Conservation (phyloP, 1,284 basidiomycete species). For the Ustilago cynodontis region DNA sequence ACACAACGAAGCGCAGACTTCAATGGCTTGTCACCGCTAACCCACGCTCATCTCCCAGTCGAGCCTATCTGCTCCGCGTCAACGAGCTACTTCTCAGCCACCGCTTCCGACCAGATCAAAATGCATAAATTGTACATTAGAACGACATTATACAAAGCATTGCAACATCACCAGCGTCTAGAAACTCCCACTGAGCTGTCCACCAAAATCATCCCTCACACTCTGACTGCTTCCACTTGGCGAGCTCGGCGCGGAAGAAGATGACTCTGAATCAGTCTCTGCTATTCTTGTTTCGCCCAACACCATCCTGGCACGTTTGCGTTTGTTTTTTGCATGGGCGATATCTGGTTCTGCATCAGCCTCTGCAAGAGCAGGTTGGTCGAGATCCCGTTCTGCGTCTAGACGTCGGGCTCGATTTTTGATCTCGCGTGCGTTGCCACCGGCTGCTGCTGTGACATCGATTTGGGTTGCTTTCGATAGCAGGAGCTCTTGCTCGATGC, state of each 20-base stretch:
- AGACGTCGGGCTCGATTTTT: slow-evolving; percentile 38
- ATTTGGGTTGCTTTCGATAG: slow-evolving; percentile 40
- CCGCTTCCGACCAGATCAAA: slow-evolving; percentile 71
- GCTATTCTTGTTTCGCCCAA: slow-evolving; percentile 45
- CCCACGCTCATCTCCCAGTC: slow-evolving; percentile 80
- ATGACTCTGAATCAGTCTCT: slow-evolving; percentile 32
- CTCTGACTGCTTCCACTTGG: slow-evolving; percentile 63
- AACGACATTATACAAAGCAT: background rate
- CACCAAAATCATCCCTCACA: slow-evolving; percentile 74
- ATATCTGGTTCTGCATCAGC: slow-evolving; percentile 33
- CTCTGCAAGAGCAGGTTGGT: slow-evolving; percentile 39
- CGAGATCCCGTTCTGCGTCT: slow-evolving; percentile 46
- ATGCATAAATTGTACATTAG: slow-evolving; percentile 2
- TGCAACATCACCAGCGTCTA: background rate
- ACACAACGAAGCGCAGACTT: slow-evolving; percentile 77
- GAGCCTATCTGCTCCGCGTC: slow-evolving; percentile 80
- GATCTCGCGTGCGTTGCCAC: slow-evolving; percentile 26
- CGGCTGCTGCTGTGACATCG: slow-evolving; percentile 15
- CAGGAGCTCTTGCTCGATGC: slow-evolving; percentile 28
- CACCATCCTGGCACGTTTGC: slow-evolving; percentile 49
- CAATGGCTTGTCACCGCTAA: slow-evolving; percentile 83
- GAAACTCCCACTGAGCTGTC: slow-evolving; percentile 27
- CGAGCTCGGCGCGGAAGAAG: slow-evolving; percentile 20
- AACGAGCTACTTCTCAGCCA: slow-evolving; percentile 83
- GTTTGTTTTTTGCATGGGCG: slow-evolving; percentile 34